These are phyloP conservation scores for Epithemia pelagica DNA, from an alignment of 108 stramenopile genomes.

Conservation along the genomic window DNA sequence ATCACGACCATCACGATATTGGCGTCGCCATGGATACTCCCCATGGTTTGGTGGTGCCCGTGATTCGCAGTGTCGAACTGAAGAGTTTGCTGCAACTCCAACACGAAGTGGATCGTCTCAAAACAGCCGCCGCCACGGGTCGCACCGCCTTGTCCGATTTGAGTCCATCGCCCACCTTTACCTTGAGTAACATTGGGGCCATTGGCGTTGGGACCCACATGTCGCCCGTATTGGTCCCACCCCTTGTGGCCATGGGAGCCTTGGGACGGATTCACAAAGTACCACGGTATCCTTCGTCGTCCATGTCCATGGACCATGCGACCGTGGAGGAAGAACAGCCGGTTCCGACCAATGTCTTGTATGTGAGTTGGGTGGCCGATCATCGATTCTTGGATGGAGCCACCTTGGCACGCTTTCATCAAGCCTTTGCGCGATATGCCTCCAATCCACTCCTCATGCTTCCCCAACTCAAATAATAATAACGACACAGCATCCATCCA, in stretches of 20 bases:
- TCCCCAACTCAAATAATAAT: not conserved
- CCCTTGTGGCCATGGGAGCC: conserved; percentile 96
- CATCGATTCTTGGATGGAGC: conserved; percentile 98
- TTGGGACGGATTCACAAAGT: conserved; percentile 88
- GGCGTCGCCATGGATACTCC: conserved; percentile 98
- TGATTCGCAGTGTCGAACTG: conserved; percentile 67
- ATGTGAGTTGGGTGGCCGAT: conserved; percentile 95
- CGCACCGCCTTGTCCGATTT: conserved; percentile 72
- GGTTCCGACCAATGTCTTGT: conserved; percentile 72
- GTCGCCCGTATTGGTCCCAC: conserved; percentile 82
- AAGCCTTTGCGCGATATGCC: conserved; percentile 1
- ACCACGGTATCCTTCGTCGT: conserved; percentile 59
- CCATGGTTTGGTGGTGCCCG: conserved; percentile 90
- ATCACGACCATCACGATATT: conserved; percentile 86
- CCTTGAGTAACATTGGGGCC: conserved; percentile 95
- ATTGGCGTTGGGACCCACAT: conserved; percentile 93
- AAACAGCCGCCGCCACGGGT: conserved; percentile 38
- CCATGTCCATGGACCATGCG: conserved; percentile 8
- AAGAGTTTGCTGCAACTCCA: conserved; percentile 82
- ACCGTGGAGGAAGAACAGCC: too few species aligned
- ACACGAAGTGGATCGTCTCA: conserved; percentile 69
- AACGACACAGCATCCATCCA: too few species aligned
- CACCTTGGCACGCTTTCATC: conserved; percentile 81
- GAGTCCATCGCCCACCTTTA: conserved; percentile 74
- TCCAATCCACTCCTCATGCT: conserved; percentile 4